A percentile compares a stretch with the other conserved stretches of the same genome.
These are phyloP conservation scores for Beverwykella pulmonaria DNA, from an alignment of 495 filamentous ascomycete species.

Conservation along the genomic window DNA sequence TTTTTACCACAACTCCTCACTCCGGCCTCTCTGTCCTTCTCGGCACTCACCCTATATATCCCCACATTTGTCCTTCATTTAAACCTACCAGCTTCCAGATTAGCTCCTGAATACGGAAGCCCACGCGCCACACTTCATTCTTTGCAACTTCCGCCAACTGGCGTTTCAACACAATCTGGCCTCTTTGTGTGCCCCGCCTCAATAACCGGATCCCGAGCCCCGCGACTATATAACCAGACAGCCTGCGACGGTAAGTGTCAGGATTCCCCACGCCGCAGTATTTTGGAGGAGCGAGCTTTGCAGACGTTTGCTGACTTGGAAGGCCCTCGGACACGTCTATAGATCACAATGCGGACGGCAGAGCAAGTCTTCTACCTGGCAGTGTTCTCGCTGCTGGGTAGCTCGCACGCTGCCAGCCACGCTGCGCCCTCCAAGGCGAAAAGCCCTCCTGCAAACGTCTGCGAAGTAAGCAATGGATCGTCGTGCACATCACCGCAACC, in stretches of 20 bases:
- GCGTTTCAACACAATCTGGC: conserved; percentile 34
- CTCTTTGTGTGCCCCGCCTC: conserved; percentile 18
- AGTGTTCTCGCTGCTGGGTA: conserved; percentile 68
- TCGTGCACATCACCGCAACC: conserved; percentile 10
- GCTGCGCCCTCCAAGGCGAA: conserved; percentile 43
- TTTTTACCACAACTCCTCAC: neutral
- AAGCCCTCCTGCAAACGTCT: conserved; percentile 56
- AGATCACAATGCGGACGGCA: conserved; percentile 63
- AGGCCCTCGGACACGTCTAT: neutral
- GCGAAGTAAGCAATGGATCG: conserved; percentile 61
- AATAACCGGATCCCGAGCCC: conserved; percentile 15
- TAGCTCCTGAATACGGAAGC: conserved; percentile 13
- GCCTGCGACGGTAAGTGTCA: conserved; percentile 24
- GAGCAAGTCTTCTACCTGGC: conserved; percentile 74
- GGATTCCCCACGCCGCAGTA: conserved; percentile 20
- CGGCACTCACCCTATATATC: conserved; percentile 5
- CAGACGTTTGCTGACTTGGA: conserved; percentile 34
- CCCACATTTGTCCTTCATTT: conserved; percentile 26
- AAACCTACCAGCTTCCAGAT: conserved; percentile 11
- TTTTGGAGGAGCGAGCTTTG: conserved; percentile 10
- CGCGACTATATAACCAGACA: conserved; percentile 14
- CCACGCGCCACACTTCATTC: conserved; percentile 1
- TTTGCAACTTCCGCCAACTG: conserved; percentile 3
- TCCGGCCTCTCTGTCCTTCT: conserved; percentile 1
- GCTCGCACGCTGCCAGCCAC: conserved; percentile 46